These are phyloP conservation scores for Metschnikowia reukaufii DNA, from an alignment of 805 yeast genomes.

Conservation along the genomic window DNA sequence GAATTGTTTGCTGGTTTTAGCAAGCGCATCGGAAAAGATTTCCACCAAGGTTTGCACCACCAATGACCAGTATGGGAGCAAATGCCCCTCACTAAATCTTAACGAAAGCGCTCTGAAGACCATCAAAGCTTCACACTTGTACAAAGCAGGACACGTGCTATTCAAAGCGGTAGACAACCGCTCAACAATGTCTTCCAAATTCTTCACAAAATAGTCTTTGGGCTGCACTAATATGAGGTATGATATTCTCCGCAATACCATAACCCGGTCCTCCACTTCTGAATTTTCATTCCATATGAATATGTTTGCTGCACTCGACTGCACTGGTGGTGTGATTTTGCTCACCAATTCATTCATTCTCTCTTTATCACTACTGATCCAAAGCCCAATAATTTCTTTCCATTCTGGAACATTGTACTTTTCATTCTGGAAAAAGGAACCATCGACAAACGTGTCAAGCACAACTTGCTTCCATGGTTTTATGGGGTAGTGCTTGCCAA, in stretches of 20 bases:
- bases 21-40: constrained; percentile 43
- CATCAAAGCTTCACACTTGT: constrained; percentile 47
- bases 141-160: constrained; percentile 34
- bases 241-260: constrained; percentile 60
- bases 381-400: constrained; percentile 54
- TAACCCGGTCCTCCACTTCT: constrained; percentile 54
- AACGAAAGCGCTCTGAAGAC: constrained; percentile 66
- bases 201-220: constrained; percentile 52
- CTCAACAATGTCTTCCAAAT: constrained; percentile 48
- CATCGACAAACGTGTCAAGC: constrained; percentile 64
- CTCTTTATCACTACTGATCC: constrained; percentile 68
- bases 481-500: constrained; percentile 36
- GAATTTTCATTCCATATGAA: constrained; percentile 71
- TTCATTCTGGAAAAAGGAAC: constrained; percentile 46
- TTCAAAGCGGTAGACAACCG: constrained; percentile 33
- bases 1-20: constrained; percentile 25
- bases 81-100: constrained; percentile 60
- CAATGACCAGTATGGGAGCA: constrained; percentile 68
- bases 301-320: constrained; percentile 56
- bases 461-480: constrained; percentile 66
- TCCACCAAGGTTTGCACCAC: constrained; percentile 61
- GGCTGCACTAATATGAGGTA: constrained; percentile 65
- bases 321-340: constrained; percentile 32
- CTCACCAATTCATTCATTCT: constrained; percentile 51
- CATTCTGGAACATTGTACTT: constrained; percentile 40